Conservation (phyloP, 495 filamentous ascomycete genomes). For the Hamigera avellanea region DNA sequence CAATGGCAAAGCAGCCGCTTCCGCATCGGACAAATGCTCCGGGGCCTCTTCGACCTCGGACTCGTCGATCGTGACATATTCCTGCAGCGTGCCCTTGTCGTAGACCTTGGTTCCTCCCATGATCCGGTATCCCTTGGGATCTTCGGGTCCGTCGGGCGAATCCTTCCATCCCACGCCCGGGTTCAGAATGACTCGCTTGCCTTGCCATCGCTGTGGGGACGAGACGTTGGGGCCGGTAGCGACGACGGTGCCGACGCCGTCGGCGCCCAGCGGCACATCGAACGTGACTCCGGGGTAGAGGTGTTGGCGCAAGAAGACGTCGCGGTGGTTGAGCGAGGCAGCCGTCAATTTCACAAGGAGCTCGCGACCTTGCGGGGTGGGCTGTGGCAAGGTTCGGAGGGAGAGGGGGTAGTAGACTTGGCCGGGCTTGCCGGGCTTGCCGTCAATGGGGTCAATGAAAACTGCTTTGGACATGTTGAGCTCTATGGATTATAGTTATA, state of each 20-base stretch:
- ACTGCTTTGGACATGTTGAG: slow-evolving; percentile 42
- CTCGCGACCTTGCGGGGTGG: slow-evolving; percentile 48
- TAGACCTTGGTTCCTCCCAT: slow-evolving; percentile 57
- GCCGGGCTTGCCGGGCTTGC: slow-evolving; percentile 66
- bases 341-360: slow-evolving; percentile 60
- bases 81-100: slow-evolving; percentile 56
- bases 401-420: slow-evolving; percentile 68
- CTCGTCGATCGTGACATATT: slow-evolving; percentile 56
- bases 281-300: slow-evolving; percentile 80
- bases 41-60: slow-evolving; percentile 66
- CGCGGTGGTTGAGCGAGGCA: slow-evolving; percentile 81
- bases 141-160: slow-evolving; percentile 61
- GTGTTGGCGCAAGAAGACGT: slow-evolving; percentile 83
- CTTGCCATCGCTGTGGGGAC: slow-evolving; percentile 35
- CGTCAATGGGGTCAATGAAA: slow-evolving; percentile 36
- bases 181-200: slow-evolving; percentile 62
- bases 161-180: slow-evolving; percentile 66
- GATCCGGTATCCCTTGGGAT: slow-evolving; percentile 47
- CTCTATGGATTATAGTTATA: no score
- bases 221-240: slow-evolving; percentile 42
- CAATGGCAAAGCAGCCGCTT: slow-evolving; percentile 73
- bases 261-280: slow-evolving; percentile 60
- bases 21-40: slow-evolving; percentile 51
- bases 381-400: slow-evolving; percentile 44
- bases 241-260: slow-evolving; percentile 66